Conservation (phyloP, 768 basidiomycete species). For the Dioszegia crocea region DNA sequence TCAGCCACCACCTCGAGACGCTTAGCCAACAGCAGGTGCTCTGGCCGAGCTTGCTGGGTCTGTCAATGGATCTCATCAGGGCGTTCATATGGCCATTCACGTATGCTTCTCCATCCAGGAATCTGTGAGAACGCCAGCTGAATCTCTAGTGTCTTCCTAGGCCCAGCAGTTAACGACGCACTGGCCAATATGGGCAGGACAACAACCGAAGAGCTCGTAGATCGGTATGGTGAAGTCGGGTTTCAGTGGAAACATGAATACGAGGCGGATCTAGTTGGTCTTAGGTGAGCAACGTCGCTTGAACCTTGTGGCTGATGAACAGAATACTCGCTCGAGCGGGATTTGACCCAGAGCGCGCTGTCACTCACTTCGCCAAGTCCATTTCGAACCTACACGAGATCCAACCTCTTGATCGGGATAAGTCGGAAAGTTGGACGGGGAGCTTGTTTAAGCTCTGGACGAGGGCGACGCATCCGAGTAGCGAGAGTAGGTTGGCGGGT, state of each 20-base stretch:
- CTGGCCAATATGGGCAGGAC: conserved; percentile 74
- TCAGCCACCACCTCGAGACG: conserved; percentile 87
- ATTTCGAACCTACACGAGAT: conserved; percentile 38
- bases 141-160: conserved; percentile 55
- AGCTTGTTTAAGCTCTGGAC: conserved; percentile 54
- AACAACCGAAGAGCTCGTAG: conserved; percentile 55
- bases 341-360: conserved; percentile 76
- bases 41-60: conserved; percentile 71
- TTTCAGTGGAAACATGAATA: conserved; percentile 78
- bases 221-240: conserved; percentile 61
- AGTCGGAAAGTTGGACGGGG: conserved; percentile 43
- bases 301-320: conserved; percentile 3
- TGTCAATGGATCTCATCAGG: conserved; percentile 69
- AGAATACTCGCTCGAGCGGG: conserved; percentile 89
- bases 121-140: conserved; percentile 21
- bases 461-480: conserved; percentile 61
- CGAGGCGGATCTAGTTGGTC: conserved; percentile 86
- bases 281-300: conserved; percentile 56
- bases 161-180: conserved; percentile 93
- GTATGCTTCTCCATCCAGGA: conserved; percentile 55
- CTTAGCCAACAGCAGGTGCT: conserved; percentile 79
- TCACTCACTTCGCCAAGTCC: conserved; percentile 71
- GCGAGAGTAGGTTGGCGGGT: conserved; percentile 60
- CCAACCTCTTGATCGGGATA: conserved; percentile 26
- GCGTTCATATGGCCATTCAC: conserved; percentile 81